These are phyloP conservation scores for Chaetoceros tenuissimus DNA, from an alignment of 108 stramenopile species.

Conservation along the genomic window DNA sequence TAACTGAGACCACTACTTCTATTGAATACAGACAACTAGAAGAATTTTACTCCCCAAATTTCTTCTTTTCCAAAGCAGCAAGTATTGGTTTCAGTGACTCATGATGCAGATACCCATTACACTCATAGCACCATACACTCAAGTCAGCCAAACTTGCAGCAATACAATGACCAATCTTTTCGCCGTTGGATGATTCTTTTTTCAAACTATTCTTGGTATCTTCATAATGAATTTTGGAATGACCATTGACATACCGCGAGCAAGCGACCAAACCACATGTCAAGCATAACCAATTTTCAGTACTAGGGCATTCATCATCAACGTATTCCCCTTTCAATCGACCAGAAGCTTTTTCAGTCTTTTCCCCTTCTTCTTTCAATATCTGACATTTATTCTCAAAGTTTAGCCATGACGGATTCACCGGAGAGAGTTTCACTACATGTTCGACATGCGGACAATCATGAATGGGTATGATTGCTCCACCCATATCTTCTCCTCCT, in stretches of 20 bases:
- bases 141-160: constrained; percentile 61
- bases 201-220: constrained; percentile 29
- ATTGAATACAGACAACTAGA: too few species aligned
- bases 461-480: constrained; percentile 47
- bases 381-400: background rate
- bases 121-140: too few species aligned
- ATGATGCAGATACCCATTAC: too few species aligned
- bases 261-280: constrained; percentile 48
- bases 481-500: constrained; percentile 46
- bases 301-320: constrained; percentile 27
- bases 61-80: too few species aligned
- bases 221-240: constrained; percentile 55
- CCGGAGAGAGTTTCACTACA: constrained; percentile 6
- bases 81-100: too few species aligned
- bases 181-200: background rate
- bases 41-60: too few species aligned
- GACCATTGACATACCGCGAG: constrained; percentile 67
- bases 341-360: too few species aligned
- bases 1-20: too few species aligned
- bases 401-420: constrained; percentile 5
- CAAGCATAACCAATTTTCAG: constrained; percentile 75
- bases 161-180: constrained; percentile 43
- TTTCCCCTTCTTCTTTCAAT: too few species aligned
- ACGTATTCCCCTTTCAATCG: background rate
- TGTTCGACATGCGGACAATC: constrained; percentile 62